phyloP scores from a whole-genome alignment of 2,329 filamentous ascomycete genomes.

The Botrytis pseudocinerea region DNA sequence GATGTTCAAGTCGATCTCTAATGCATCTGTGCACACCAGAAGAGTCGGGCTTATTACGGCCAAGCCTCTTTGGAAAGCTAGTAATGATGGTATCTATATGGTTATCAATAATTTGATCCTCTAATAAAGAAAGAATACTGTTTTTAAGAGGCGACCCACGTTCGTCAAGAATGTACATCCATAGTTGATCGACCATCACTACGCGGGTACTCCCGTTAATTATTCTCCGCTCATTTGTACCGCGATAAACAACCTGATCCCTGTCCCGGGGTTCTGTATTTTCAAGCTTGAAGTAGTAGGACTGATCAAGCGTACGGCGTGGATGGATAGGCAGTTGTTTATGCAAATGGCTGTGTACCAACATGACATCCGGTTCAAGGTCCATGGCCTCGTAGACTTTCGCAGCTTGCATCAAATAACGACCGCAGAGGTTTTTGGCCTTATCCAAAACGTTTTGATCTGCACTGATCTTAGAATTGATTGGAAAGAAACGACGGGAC shows the following conservation, averaged over 20 bases:
- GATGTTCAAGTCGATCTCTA: constrained; percentile 38
- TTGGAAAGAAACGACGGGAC: neutral
- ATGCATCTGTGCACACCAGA: constrained; percentile 47
- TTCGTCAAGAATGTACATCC: constrained; percentile 47
- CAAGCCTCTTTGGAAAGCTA: constrained; percentile 46
- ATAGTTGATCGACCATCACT: constrained; percentile 48
- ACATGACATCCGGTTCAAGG: constrained; percentile 30
- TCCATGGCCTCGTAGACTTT: constrained; percentile 33
- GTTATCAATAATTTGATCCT: neutral
- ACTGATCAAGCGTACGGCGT: constrained; percentile 49
- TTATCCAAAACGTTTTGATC: neutral
- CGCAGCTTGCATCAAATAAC: constrained; percentile 30
- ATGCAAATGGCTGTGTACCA: constrained; percentile 30
- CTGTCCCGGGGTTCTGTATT: constrained; percentile 44
- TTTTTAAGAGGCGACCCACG: constrained; percentile 24
- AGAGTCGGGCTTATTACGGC: constrained; percentile 44
- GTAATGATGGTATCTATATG: constrained; percentile 44
- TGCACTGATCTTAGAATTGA: rapidly evolving
- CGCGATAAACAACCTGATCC: constrained; percentile 36
- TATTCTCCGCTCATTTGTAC: constrained; percentile 25
- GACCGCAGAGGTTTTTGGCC: constrained; percentile 12
- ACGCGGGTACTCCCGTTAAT: constrained; percentile 30
- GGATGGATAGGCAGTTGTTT: constrained; percentile 42
- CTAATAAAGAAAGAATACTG: neutral
- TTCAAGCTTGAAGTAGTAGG: constrained; percentile 45